Conservation (phyloP, 306 rosid genomes). For the Mimosa pudica region DNA sequence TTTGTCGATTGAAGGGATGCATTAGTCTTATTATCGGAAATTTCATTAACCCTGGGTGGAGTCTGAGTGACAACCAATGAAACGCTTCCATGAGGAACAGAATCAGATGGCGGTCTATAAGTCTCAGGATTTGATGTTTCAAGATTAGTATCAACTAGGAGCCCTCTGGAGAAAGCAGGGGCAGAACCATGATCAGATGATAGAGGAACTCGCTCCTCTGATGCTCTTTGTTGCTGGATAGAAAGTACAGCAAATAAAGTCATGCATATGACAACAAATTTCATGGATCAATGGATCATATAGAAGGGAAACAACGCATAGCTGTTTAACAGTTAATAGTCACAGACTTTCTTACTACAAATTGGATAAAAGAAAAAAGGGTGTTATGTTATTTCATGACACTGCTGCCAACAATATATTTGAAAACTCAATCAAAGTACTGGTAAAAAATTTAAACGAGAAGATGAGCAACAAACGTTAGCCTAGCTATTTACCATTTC, state of each 20-base stretch:
- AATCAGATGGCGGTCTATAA: conserved; percentile 86
- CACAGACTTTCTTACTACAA: conserved; percentile 14
- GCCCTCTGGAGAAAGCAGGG: conserved; percentile 61
- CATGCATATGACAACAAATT: conserved; percentile 19
- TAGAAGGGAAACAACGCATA: not conserved
- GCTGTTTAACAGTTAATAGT: conserved; percentile 15
- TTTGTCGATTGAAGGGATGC: conserved; percentile 50
- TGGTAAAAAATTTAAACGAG: not conserved
- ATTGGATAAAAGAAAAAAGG: conserved; percentile 6
- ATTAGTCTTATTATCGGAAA: conserved; percentile 53
- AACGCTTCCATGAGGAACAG: conserved; percentile 74
- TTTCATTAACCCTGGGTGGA: conserved; percentile 61
- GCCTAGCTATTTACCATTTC: not conserved
- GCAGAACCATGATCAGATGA: conserved; percentile 65
- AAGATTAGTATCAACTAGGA: conserved; percentile 84
- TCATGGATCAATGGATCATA: not conserved
- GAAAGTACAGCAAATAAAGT: conserved; percentile 35
- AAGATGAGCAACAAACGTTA: conserved; percentile 18
- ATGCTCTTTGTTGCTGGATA: conserved; percentile 74
- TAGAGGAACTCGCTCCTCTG: conserved; percentile 79
- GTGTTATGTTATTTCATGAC: conserved; percentile 5
- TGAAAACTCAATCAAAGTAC: not conserved
- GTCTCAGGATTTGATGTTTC: conserved; percentile 89
- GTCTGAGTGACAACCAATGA: conserved; percentile 54
- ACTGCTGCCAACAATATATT: conserved; percentile 14